These are phyloP conservation scores for Cardamine chenopodiifolia DNA, from an alignment of 345 rosid genomes.

Conservation along the genomic window DNA sequence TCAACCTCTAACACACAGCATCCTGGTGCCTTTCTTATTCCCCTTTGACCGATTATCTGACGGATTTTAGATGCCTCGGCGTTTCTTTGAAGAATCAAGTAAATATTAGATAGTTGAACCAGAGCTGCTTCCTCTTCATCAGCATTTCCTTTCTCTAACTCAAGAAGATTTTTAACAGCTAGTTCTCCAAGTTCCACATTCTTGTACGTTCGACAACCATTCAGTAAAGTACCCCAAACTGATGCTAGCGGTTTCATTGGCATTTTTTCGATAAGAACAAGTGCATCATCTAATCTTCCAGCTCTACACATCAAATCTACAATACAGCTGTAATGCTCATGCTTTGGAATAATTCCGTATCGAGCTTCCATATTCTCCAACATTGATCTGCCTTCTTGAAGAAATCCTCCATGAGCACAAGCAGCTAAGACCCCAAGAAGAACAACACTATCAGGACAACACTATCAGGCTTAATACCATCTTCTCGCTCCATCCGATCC, in stretches of 20 bases:
- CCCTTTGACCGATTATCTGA: slow-evolving; percentile 50
- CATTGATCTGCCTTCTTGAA: slow-evolving; percentile 47
- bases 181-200: slow-evolving; percentile 61
- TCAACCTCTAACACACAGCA: slow-evolving; percentile 62
- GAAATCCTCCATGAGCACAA: slow-evolving; percentile 62
- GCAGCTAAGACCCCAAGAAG: slow-evolving; percentile 56
- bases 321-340: slow-evolving; percentile 66
- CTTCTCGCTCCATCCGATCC: slow-evolving; percentile 48
- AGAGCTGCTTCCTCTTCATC: slow-evolving; percentile 64
- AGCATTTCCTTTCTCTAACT: slow-evolving; percentile 47
- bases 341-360: slow-evolving; percentile 50
- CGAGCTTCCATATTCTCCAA: slow-evolving; percentile 49
- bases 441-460: slow-evolving; percentile 60
- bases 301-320: slow-evolving; percentile 66
- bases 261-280: slow-evolving; percentile 52
- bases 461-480: slow-evolving; percentile 52
- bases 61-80: slow-evolving; percentile 52
- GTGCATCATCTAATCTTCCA: slow-evolving; percentile 54
- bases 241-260: slow-evolving; percentile 67
- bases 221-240: slow-evolving; percentile 65
- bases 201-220: slow-evolving; percentile 58
- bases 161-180: slow-evolving; percentile 53
- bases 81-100: slow-evolving; percentile 42
- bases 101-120: slow-evolving; percentile 56
- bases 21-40: slow-evolving; percentile 57